phyloP scores from a whole-genome alignment of 306 rosid genomes.

The Styphnolobium japonicum region DNA sequence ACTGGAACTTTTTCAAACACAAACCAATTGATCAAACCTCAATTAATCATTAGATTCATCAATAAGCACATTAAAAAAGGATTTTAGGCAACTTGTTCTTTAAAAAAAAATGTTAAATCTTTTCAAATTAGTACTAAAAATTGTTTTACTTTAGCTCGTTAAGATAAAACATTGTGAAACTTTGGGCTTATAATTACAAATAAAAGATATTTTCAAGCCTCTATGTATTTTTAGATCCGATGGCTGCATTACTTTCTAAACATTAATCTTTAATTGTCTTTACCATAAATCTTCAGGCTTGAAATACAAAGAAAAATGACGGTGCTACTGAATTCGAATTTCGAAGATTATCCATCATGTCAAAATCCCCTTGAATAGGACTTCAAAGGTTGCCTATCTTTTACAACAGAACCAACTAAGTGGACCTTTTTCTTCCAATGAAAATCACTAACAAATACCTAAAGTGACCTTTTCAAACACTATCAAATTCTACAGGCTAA shows the following conservation, averaged over 20 bases:
- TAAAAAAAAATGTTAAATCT: too few species aligned
- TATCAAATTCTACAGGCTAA: conserved; percentile 2
- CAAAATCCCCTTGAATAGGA: conserved; percentile 13
- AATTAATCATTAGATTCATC: too few species aligned
- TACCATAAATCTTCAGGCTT: not conserved
- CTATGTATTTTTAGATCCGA: not conserved
- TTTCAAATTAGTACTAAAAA: too few species aligned
- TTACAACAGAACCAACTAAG: conserved; percentile 14
- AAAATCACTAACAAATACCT: not conserved
- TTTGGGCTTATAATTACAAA: not conserved
- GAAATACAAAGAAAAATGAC: not conserved
- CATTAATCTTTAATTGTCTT: not conserved
- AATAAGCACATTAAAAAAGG: too few species aligned
- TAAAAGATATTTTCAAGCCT: not conserved
- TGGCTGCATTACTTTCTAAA: too few species aligned
- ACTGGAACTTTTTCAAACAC: too few species aligned
- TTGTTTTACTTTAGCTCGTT: too few species aligned
- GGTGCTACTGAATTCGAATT: not conserved
- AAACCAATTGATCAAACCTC: too few species aligned
- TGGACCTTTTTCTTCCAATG: not conserved
- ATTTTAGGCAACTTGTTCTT: too few species aligned
- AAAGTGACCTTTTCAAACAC: not conserved
- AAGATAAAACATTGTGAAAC: not conserved
- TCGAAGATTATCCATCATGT: not conserved
- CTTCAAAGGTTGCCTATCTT: conserved; percentile 1